Evolutionary conservation across 2,329 filamentous ascomycete species (phyloP).

Genomic region (Ophiostoma novo-ulmi): DNA sequence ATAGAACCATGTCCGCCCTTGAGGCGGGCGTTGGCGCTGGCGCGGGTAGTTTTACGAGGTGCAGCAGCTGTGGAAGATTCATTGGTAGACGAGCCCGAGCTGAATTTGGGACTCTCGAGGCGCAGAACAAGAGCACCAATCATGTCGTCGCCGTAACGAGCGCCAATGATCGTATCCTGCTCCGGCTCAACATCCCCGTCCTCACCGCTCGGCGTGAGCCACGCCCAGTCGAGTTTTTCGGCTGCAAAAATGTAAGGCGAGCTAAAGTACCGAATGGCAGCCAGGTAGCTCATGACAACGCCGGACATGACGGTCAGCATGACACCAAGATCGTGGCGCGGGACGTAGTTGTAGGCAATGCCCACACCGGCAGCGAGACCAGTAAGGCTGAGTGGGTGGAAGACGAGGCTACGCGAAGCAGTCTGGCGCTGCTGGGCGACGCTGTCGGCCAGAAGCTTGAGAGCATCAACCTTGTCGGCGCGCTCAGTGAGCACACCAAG

Average conservation of each 20-base stretch:
- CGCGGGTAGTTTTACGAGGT: slow-evolving; percentile 19
- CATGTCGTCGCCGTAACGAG: slow-evolving; percentile 61
- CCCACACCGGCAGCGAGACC: slow-evolving; percentile 43
- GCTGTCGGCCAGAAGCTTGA: slow-evolving; percentile 73
- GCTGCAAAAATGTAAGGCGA: slow-evolving; percentile 59
- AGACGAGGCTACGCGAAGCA: slow-evolving; percentile 58
- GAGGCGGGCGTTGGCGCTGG: slow-evolving; percentile 31
- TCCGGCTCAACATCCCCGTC: slow-evolving; percentile 35
- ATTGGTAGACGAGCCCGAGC: not conserved
- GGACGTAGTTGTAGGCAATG: slow-evolving; percentile 43
- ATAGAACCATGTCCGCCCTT: slow-evolving; percentile 64
- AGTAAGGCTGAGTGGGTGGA: slow-evolving; percentile 53
- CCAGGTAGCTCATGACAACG: slow-evolving; percentile 58
- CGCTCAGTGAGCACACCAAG: slow-evolving; percentile 52
- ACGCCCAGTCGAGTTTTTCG: slow-evolving; percentile 56
- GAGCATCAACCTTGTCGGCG: slow-evolving; percentile 59
- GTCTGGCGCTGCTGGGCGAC: slow-evolving; percentile 75
- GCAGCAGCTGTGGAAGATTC: slow-evolving; percentile 12
- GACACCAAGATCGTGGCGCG: slow-evolving; percentile 47
- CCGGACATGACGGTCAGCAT: slow-evolving; percentile 55
- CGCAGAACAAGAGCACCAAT: slow-evolving; percentile 67
- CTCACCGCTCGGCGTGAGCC: slow-evolving; percentile 42
- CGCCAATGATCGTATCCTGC: slow-evolving; percentile 58
- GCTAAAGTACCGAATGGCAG: slow-evolving; percentile 56
- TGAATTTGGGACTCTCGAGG: slow-evolving; percentile 44